Conservation (phyloP, 1,284 basidiomycete genomes). For the Cutaneotrichosporon sp. region DNA sequence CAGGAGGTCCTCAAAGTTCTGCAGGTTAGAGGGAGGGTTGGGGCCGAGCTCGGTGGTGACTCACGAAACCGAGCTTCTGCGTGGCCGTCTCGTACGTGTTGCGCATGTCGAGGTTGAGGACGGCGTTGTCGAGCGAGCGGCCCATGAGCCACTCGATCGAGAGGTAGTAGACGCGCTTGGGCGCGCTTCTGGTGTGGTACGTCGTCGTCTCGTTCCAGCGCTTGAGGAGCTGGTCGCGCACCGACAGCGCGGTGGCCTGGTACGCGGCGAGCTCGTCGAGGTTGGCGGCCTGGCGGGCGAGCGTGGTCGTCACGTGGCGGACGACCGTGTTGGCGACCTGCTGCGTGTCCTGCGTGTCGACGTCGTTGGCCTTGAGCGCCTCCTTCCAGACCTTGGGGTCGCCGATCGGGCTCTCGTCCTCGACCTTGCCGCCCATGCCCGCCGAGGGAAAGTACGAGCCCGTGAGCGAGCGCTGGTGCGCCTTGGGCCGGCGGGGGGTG, state of each 20-base stretch:
- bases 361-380: conserved; percentile 51
- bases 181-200: conserved; percentile 51
- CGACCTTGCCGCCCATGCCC: conserved; percentile 59
- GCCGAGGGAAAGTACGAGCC: conserved; percentile 50
- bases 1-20: conserved; percentile 77
- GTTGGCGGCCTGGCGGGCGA: conserved; percentile 85
- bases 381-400: conserved; percentile 78
- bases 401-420: conserved; percentile 81
- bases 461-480: conserved; percentile 49
- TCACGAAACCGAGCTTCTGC: conserved; percentile 65
- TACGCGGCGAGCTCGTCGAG: conserved; percentile 63
- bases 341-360: conserved; percentile 54
- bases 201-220: conserved; percentile 54
- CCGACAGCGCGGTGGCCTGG: conserved; percentile 61
- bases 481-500: conserved; percentile 44
- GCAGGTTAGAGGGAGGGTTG: conserved; percentile 16
- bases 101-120: conserved; percentile 83
- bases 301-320: conserved; percentile 77
- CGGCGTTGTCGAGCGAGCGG: conserved; percentile 81
- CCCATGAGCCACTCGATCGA: conserved; percentile 76
- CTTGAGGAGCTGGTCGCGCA: conserved; percentile 75
- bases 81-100: conserved; percentile 69
- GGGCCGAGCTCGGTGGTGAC: conserved; percentile 21
- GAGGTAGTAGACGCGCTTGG: conserved; percentile 73
- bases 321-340: conserved; percentile 76